Base-by-base conservation (phyloP, 768 basidiomycete species). In the Coprinopsis sp. region DNA sequence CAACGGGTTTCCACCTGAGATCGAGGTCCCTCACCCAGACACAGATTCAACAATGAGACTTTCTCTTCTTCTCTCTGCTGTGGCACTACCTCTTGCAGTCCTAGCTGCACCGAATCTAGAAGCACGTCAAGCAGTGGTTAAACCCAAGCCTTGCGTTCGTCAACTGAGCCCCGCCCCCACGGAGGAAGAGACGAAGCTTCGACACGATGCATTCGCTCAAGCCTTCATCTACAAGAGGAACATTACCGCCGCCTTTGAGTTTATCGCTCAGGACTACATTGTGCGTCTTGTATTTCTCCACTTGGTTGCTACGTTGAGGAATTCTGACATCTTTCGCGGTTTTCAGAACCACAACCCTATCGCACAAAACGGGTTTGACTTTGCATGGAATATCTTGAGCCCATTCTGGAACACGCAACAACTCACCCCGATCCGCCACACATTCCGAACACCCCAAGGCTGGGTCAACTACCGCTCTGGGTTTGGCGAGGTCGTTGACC, bases 181-280 rank as follows among this genome's bases (percentile, higher is more conserved):
- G 7, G 3, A 18, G 6, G 46, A 47, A 22, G 46, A 47, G 46
- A 47, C 46, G 8, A 39, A 16, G 10, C 8, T 39, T 6, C 46
- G 36, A 16, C 46, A 47, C 19, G 46, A 37, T 29, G 37, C 22
- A 3, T 47, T 47, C 46, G 46, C 46, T 13, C 37, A 47, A 37
- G 36, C 46, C 19, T 47, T 47, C 46, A 47, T 47, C 46, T 47
- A 47, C 46, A 47, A 39, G 37, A 22, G 46, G 18, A 47, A 47
- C 29, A 47, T 47, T 21, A 47, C 46, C 25, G 46, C 46, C 19
- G 46, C 46, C 36, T 47, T 47, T 22, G 46, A 47, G 29, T 47
- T 38, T 37, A 47, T 47, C 14, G 34, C 31, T 19, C 46, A 47
- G 37, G 46, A 47, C 28, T 47, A 47, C 21, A 47, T 47, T 28